Evolutionary conservation across 2,329 filamentous ascomycete species (phyloP), one percentile per base, ranked within the genome.

Genomic region (Fusarium torulosum): DNA sequence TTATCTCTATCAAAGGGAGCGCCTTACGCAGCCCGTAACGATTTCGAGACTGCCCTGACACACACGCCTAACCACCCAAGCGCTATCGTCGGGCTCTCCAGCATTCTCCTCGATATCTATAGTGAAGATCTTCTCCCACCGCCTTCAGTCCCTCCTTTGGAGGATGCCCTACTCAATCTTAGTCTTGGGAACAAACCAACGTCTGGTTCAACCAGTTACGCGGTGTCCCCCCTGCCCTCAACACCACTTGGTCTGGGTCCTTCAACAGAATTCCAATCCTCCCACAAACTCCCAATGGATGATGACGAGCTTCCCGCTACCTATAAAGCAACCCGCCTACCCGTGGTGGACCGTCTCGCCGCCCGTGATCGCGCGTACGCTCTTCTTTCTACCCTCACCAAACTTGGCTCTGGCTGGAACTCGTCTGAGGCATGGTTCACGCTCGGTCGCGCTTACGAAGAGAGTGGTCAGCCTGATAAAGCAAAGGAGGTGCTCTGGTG

Each of bases 401-500:
- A 94, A 76, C 86, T 94, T 10, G 95, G 95, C 10, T 85, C 84
- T 14, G 92, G 93, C 0, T 99, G 96, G 96, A 95, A 97, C 78
- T 88, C 91, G 76, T 90, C 92, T 1, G 96, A 98, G 76, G 96
- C 95, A 7, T 99, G 96, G 96, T 95, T 93, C 74, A 88, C 91
- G 6, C 85, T 99, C 33, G 92, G 94, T 1, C 85, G 93, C 66
- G 94, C 93, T 11, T 92, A 97, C 74, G 96, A 99, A 78, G 88
- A 94, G 75, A 92, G 92, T 58, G 92, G 91, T 1, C 92, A 97
- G 80, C 79, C 88, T 3, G 92, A 96, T 37, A 97, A 95, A 82
- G 91, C 96, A 15, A 96, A 94, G 80, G 91, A 96, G 71, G 93
- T 94, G 44, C 84, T 98, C 8, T 98, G 96, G 96, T 98, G 95